Conservation (phyloP, 441 rosid genomes). For the Dalechampia spathulata region DNA sequence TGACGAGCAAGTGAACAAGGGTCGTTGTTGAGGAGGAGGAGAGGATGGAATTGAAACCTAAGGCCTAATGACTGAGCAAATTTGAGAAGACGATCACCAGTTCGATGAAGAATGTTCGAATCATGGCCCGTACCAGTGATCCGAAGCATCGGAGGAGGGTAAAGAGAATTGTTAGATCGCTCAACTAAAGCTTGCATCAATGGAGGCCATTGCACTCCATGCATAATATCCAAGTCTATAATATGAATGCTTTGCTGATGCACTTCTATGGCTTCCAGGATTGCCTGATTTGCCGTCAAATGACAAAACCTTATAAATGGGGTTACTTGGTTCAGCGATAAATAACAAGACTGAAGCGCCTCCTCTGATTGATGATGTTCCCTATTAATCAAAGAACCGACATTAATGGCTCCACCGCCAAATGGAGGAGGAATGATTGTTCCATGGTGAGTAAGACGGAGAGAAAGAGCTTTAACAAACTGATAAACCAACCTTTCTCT, state of each 20-base stretch:
- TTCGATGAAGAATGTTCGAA: slow-evolving; percentile 38
- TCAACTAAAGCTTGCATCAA: slow-evolving; percentile 89
- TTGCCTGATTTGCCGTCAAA: slow-evolving; percentile 91
- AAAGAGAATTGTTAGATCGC: slow-evolving; percentile 30
- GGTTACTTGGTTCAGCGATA: slow-evolving; percentile 76
- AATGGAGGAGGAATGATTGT: neutral
- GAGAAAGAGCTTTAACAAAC: slow-evolving; percentile 67
- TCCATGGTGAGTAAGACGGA: slow-evolving; percentile 40
- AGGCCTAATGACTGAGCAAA: slow-evolving; percentile 76
- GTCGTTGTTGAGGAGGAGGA: slow-evolving; percentile 46
- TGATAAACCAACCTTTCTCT: slow-evolving; percentile 62
- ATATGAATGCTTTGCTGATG: slow-evolving; percentile 61
- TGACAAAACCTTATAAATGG: slow-evolving; percentile 85
- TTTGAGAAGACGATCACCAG: slow-evolving; percentile 65
- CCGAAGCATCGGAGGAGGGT: slow-evolving; percentile 54
- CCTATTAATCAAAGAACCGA: neutral
- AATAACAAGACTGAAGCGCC: slow-evolving; percentile 59
- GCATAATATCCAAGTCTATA: slow-evolving; percentile 83
- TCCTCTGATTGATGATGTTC: neutral
- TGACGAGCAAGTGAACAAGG: slow-evolving; percentile 33
- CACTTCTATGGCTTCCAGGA: slow-evolving; percentile 57
- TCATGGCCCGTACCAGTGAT: slow-evolving; percentile 81
- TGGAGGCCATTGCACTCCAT: slow-evolving; percentile 99
- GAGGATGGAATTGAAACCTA: slow-evolving; percentile 68
- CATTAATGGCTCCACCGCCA: neutral